Percentiles rank a stretch among this genome's conserved stretches.
These are phyloP conservation scores for Candida michaelii DNA, from an alignment of 805 yeast genomes.

Conservation along the genomic window DNA sequence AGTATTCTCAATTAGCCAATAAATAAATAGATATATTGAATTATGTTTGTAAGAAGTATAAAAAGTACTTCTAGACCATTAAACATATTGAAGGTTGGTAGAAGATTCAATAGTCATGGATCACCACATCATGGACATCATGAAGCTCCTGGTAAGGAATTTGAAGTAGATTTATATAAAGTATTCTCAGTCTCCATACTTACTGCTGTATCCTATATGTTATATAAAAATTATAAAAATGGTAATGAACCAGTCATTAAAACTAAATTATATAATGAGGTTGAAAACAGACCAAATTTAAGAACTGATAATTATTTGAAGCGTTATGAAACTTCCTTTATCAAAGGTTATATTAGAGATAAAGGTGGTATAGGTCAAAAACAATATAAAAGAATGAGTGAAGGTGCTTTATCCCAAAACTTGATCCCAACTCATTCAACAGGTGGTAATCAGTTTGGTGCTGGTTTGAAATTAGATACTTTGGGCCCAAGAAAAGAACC, in stretches of 20 bases:
- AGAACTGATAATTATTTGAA: constrained; percentile 39
- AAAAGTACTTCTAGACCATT: constrained; percentile 11
- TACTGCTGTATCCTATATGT: constrained; percentile 35
- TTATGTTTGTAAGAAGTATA: constrained; percentile 17
- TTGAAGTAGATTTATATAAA: constrained; percentile 40
- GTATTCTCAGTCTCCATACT: constrained; percentile 42
- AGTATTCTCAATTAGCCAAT: constrained; percentile 12
- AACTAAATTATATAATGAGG: constrained; percentile 37
- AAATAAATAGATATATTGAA: constrained; percentile 9
- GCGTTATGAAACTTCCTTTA: constrained; percentile 42
- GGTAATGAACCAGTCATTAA: constrained; percentile 37
- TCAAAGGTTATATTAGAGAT: constrained; percentile 42
- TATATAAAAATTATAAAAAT: constrained; percentile 29
- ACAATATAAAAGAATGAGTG: constrained; percentile 36
- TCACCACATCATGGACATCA: constrained; percentile 16
- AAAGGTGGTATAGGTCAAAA: constrained; percentile 47
- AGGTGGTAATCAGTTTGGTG: constrained; percentile 40
- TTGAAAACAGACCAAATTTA: constrained; percentile 30
- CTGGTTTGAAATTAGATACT: constrained; percentile 41
- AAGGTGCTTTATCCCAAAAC: constrained; percentile 25
- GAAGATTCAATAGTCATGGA: constrained; percentile 24
- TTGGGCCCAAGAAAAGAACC: constrained; percentile 49
- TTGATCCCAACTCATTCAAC: constrained; percentile 44
- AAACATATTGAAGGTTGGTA: constrained; percentile 6
- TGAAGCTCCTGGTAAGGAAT: constrained; percentile 22